Evolutionary conservation across 352 stramenopile species (phyloP).

Genomic region (Blastocystis sp.): DNA sequence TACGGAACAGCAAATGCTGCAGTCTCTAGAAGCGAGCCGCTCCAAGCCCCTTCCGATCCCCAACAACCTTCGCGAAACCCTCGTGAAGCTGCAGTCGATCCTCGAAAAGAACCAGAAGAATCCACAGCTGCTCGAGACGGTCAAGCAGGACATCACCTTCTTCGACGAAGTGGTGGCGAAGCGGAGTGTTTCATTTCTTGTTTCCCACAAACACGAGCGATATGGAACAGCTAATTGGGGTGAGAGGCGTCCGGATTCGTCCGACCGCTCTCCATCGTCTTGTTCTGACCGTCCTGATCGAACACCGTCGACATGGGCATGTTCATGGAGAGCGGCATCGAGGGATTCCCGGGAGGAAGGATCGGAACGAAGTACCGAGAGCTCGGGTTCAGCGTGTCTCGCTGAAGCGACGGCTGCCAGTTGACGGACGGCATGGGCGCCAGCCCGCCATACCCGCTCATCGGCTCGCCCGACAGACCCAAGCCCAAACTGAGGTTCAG

Average conservation of each 20-base stretch:
- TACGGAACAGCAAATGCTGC: not conserved
- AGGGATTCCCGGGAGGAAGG: not conserved
- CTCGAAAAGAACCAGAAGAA: slow-evolving; percentile 48
- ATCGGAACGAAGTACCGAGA: not conserved
- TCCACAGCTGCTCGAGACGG: slow-evolving; percentile 34
- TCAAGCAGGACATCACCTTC: slow-evolving; percentile 39
- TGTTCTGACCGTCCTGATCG: not conserved
- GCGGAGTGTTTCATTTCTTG: not conserved
- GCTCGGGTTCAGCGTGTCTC: not conserved
- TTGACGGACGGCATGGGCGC: not conserved
- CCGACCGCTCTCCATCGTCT: not conserved
- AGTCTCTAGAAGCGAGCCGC: not conserved
- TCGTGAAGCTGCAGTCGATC: slow-evolving; percentile 7
- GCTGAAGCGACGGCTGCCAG: not conserved
- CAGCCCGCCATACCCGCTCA: not conserved
- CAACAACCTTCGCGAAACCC: not conserved
- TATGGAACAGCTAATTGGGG: not conserved
- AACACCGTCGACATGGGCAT: not conserved
- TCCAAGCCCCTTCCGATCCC: slow-evolving; percentile 19
- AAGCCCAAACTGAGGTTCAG: slow-evolving; percentile 21
- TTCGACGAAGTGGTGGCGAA: slow-evolving; percentile 47
- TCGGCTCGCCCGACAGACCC: not conserved
- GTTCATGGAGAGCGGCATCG: not conserved
- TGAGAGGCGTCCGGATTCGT: not conserved
- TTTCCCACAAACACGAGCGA: slow-evolving; percentile 43